A percentile compares a stretch with the other conserved stretches of the same genome.
Evolutionary conservation across 108 stramenopile genomes (phyloP).

Genomic region (Licmophora abbreviata): DNA sequence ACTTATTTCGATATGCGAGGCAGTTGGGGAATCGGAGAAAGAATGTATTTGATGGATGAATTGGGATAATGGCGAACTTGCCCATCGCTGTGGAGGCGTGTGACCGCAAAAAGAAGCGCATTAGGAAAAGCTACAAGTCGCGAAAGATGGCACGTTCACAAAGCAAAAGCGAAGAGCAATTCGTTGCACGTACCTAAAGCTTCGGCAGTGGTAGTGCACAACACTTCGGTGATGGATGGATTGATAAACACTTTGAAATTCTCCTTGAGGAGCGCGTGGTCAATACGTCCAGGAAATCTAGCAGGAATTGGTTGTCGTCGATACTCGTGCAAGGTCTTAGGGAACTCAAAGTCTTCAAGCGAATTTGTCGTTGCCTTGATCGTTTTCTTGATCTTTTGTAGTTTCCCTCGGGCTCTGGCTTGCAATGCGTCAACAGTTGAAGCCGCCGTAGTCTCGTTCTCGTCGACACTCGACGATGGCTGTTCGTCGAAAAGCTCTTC

Average conservation of each 20-base stretch:
- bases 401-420: slow-evolving; percentile 9
- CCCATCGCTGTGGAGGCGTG: too few species aligned
- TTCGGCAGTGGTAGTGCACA: slow-evolving; percentile 79
- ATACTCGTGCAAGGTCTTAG: slow-evolving; percentile 43
- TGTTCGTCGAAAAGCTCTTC: too few species aligned
- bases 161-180: too few species aligned
- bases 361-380: slow-evolving; percentile 17
- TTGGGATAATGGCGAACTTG: slow-evolving; percentile 70
- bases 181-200: too few species aligned
- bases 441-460: neutral
- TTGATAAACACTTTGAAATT: slow-evolving; percentile 77
- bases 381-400: slow-evolving; percentile 15
- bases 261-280: slow-evolving; percentile 52
- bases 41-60: slow-evolving; percentile 67
- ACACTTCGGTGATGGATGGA: slow-evolving; percentile 74
- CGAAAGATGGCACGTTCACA: too few species aligned
- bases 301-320: slow-evolving; percentile 65
- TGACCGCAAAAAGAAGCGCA: too few species aligned
- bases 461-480: neutral
- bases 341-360: slow-evolving; percentile 41
- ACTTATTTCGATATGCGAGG: slow-evolving; percentile 56
- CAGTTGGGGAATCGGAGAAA: slow-evolving; percentile 73
- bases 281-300: slow-evolving; percentile 60
- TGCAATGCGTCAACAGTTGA: slow-evolving; percentile 2
- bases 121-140: too few species aligned